Evolutionary conservation across 2,329 filamentous ascomycete species (phyloP), one percentile per base, ranked within the genome.

Genomic region (Fusarium pseudonygamai): DNA sequence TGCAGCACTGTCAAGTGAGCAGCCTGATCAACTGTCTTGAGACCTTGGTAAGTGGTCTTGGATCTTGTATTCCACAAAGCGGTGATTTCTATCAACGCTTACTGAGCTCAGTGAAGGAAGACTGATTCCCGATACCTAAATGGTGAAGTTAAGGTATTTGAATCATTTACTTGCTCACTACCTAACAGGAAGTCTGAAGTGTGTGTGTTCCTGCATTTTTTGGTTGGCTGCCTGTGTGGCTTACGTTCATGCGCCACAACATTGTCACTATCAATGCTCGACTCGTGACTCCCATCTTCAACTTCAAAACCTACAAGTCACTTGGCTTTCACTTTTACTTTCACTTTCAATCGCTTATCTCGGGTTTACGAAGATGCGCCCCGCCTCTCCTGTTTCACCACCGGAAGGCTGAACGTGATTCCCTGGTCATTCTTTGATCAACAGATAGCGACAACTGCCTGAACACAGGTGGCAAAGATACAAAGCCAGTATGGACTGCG

Each of bases 401-500:
- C 50, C 61, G n/a, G 46, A 67, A 72, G 68, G 53, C 60, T 58
- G 47, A 62, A 60, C 22, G 45, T 63, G 39, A 34, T 64, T 50
- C 40, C 34, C 40, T 42, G 60, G 45, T 58, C 42, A n/a, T 70
- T 30, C 26, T 52, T 53, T 68, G 57, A 34, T 57, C 49, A 57
- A 59, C 50, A 43, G 47, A 56, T 42, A 34, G 37, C 64, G 28
- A 57, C 34, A 69, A 62, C 40, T 37, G 52, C 53, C 45, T 52
- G 34, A 28, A 55, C n/a, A n/a, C 43, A 57, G 53, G 62, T 70
- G 66, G 67, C 66, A 56, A 73, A 57, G 20, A 30, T 36, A 61
- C 59, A 32, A 32, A 20, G 28, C 52, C 81, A 83, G 79, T 67
- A 93, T 93, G 91, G 89, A 89, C 79, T 94, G 92, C 84, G 87